Evolutionary conservation across 73 alveolate species (phyloP), one percentile per base, ranked within the genome.

Genomic region (Tetrahymena borealis): DNA sequence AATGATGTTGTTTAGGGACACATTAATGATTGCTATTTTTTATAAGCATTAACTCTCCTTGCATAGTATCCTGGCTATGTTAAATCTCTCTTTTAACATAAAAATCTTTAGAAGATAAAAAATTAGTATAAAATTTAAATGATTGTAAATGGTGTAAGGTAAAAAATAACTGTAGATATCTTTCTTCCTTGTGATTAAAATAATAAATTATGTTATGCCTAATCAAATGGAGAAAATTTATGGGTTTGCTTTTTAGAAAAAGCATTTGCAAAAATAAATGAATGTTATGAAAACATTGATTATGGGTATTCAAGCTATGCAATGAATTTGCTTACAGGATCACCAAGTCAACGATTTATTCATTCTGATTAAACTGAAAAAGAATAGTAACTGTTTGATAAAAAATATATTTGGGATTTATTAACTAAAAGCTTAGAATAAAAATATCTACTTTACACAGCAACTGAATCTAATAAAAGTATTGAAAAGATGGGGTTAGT

Each of bases 231-330:
- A 40, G 93, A 94, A 43, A 93, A 92, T 77, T 85, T 95, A 18
- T 95, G 97, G 97, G 96, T 95, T 24, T 37, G 91, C 35, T 38
- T 95, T 12, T 24, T 94, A 39, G 97, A 95, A 90, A 95, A 95
- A 39, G 96, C 97, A 9, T 93, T 94, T 91, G 97, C 97, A 39
- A 95, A 95, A 94, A 91, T 95, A 13, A 91, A 95, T 90, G 91
- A 40, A 77, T 77, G 95, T 15, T 95, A 95, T 78, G 93, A 93
- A 91, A 94, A 93, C 90, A 93, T 94, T 33, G 94, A 91, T 32
- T 96, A 95, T 28, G 97, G 97, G 11, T 91, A 91, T 90, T 77
- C 93, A 0, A 91, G 95, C 11, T 95, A 16, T 3, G 91, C 33
- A 24, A n/a, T 79, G 3, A 36, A n/a, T 32, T 12, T 28, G 16